These are phyloP conservation scores for Neurospora crassa DNA, from an alignment of 2,329 filamentous ascomycete species.

Conservation along the genomic window DNA sequence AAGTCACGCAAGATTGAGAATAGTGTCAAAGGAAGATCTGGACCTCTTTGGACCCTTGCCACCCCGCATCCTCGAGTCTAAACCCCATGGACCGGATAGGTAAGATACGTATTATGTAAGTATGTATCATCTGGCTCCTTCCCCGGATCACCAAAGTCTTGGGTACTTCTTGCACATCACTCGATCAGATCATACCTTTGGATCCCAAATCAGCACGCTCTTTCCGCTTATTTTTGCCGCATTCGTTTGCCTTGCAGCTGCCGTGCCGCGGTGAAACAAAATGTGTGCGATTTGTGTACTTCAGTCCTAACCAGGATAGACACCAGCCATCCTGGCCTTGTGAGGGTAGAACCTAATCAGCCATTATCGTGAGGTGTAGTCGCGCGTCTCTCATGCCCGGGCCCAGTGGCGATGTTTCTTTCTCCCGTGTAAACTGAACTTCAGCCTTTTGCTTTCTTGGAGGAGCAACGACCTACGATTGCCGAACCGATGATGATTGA, in stretches of 20 bases:
- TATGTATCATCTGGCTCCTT: neutral
- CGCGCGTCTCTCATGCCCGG: neutral
- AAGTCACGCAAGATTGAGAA: neutral
- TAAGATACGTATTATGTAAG: neutral
- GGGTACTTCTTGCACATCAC: neutral
- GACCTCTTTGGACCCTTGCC: neutral
- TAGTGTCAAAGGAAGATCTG: neutral
- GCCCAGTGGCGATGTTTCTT: neutral
- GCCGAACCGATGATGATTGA: neutral
- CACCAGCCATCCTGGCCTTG: neutral
- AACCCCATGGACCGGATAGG: neutral
- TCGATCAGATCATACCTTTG: neutral
- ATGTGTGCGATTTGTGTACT: neutral
- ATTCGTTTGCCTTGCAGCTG: neutral
- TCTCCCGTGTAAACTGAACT: neutral
- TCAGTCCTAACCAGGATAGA: neutral
- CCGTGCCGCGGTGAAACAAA: neutral
- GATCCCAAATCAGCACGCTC: neutral
- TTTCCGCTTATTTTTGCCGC: neutral
- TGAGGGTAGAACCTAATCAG: neutral
- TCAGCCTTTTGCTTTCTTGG: neutral
- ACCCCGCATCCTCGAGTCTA: neutral
- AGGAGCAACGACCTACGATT: neutral
- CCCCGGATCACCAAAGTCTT: neutral
- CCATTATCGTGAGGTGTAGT: neutral